Evolutionary conservation across 768 basidiomycete species (phyloP), one percentile per base, ranked within the genome.

Genomic region (Peribolospora baueri): DNA sequence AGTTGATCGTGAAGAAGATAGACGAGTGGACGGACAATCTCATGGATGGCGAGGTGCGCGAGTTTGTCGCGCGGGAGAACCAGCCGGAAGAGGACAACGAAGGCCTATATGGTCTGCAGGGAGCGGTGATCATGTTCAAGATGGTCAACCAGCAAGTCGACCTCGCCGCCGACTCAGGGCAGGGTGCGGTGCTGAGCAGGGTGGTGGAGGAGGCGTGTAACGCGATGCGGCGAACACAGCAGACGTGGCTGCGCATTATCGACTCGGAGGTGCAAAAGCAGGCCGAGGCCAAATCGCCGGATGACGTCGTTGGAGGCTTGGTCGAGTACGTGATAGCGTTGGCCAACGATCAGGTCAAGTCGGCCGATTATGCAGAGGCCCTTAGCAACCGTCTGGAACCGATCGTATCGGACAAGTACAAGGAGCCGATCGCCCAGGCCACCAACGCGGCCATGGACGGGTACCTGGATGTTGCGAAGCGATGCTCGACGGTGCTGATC

Each of bases 381-480:
- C 74, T 97, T 3, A 76, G 84, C 36, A 78, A 74, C 7, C 79
- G 91, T 39, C 70, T 97, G 37, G 91, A 97, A 68, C 78, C 82
- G 2, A 76, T 95, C 50, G 90, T 97, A 4, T 86, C 83, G 7
- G 81, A 83, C 64, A 97, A 95, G 69, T 97, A 97, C 67, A 74
- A 81, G 48, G 73, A 70, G 10, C 73, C 76, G 5, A 91, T 97
- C 63, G 79, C 76, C 60, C 85, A 87, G 63, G 76, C 79, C 48
- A 72, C 97, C 52, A 95, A 93, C 70, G 83, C 91, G 59, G 88
- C 90, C 42, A 95, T 97, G 61, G 91, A 98, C 65, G 93, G 93
- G 3, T 97, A 90, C 68, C 76, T 97, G 59, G 93, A 98, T 67
- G 86, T 97, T 45, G 90, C 90, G 53, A 97, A 97, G 73, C 85